Percentiles rank a stretch among this genome's conserved stretches.
phyloP scores from a whole-genome alignment of 1,139 yeast species.

The Diutina sp. region DNA sequence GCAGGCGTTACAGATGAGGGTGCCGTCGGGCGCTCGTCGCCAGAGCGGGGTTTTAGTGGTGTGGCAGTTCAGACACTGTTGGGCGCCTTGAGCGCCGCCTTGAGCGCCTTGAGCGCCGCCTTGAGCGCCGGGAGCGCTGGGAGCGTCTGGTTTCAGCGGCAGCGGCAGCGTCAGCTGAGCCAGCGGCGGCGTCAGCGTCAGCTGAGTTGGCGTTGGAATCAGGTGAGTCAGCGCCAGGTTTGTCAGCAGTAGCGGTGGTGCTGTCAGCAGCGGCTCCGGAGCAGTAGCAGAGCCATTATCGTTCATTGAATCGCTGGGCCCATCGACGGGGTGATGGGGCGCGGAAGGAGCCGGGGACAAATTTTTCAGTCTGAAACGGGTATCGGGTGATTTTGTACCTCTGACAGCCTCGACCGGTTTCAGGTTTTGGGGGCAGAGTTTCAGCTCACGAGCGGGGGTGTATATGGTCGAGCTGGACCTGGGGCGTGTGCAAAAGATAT shows the following conservation, averaged over 20 bases:
- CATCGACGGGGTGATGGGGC: background rate
- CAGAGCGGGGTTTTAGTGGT: constrained; percentile 60
- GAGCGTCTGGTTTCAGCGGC: background rate
- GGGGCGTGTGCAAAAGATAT: background rate
- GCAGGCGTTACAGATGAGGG: constrained; percentile 61
- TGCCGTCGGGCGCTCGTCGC: constrained; percentile 58
- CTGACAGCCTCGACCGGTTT: background rate
- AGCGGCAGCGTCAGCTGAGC: background rate
- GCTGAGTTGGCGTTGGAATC: background rate
- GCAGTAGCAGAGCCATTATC: background rate
- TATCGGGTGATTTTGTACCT: background rate
- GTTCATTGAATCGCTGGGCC: background rate
- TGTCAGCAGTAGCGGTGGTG: background rate
- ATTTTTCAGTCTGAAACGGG: background rate
- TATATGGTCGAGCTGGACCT: background rate
- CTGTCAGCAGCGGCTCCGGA: background rate
- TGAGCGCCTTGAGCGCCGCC: constrained; percentile 21
- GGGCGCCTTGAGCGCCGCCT: constrained; percentile 18
- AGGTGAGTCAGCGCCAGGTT: background rate
- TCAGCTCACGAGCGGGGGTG: background rate
- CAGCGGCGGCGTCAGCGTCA: background rate
- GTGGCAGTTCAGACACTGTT: constrained; percentile 52
- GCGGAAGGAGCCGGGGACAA: no score
- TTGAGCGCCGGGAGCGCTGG: background rate
- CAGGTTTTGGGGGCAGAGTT: background rate